Base-by-base conservation (phyloP, 305 asterid species). In the Rubia peregrina region DNA sequence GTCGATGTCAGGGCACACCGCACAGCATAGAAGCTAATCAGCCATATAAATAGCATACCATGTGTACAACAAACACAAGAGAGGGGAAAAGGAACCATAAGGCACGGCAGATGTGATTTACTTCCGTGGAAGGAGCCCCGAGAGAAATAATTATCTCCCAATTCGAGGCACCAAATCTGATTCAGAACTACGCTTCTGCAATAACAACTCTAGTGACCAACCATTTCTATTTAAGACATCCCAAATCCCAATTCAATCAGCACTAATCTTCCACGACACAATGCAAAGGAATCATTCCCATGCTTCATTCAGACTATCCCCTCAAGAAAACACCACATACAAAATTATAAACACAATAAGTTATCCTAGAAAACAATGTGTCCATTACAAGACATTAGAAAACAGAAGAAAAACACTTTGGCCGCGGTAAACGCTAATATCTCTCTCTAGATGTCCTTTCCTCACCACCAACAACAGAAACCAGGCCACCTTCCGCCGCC, bases 401-500 rank as follows among this genome's bases (percentile, higher is more conserved):
- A 7, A 26, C 2, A 26, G 33, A 6, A 0, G 22, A 33, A 62
- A 5, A 59, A 22, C 64, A 19, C 33, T 56, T 56, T 0, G 16
- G 61, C 30, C 16, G 53, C 63, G 73, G 61, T 62, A 21, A 61
- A 36, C 33, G 9, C 69, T 69, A 24, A 69, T 71, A 70, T 61
- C 57, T 65, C 9, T 65, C 70, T 72, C 71, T 53, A 13, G 72
- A 67, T 57, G 75, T 75, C 63, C 71, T 70, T 53, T 74, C 74
- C 63, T 69, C 77, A 16, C 71, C 81, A 53, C 87, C 78, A 73
- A 91, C 95, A 73, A 86, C 89, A 11, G 96, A 91, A 77, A 91
- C 78, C 88, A 89, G 68, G 7, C 97, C 95, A 6, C 87, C 92
- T 69, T 85, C 90, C 0, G 81, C 91, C 6, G 93, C 96, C 66